Percentiles rank a stretch among this genome's conserved stretches.
These are phyloP conservation scores for Ceratobasidium sp. DNA, from an alignment of 1,284 basidiomycete genomes.

Conservation along the genomic window DNA sequence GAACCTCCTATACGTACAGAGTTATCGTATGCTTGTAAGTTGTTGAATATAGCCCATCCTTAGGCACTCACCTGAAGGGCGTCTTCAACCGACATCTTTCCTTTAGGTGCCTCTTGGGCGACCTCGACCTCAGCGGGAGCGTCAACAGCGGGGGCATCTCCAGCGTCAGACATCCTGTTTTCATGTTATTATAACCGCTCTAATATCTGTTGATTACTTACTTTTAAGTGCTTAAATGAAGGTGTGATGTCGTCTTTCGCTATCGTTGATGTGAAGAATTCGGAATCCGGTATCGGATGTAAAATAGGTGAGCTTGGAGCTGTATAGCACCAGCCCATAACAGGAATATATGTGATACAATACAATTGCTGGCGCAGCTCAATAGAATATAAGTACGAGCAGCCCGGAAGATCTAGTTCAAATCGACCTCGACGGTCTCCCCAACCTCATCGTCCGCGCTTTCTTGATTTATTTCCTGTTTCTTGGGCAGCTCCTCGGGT, in stretches of 20 bases:
- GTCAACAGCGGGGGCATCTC: slow-evolving; percentile 88
- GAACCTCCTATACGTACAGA: slow-evolving; percentile 74
- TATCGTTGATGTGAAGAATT: slow-evolving; percentile 78
- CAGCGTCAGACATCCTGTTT: slow-evolving; percentile 95
- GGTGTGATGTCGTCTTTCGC: slow-evolving; percentile 87
- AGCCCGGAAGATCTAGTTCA: slow-evolving; percentile 13
- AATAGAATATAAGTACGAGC: not conserved
- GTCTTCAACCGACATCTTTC: slow-evolving; percentile 96
- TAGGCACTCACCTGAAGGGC: slow-evolving; percentile 84
- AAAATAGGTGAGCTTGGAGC: slow-evolving; percentile 5
- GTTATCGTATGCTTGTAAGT: not conserved
- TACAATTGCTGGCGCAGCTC: too few species aligned
- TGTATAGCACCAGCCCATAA: slow-evolving; percentile 16
- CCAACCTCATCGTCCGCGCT: slow-evolving; percentile 34
- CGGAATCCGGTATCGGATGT: slow-evolving; percentile 13
- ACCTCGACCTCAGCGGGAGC: slow-evolving; percentile 82
- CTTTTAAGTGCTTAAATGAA: slow-evolving; percentile 57
- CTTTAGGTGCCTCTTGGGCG: slow-evolving; percentile 88
- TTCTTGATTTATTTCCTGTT: not conserved
- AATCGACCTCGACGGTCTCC: slow-evolving; percentile 39
- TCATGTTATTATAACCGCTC: slow-evolving; percentile 4
- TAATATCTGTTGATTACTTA: slow-evolving; percentile 43
- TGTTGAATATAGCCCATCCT: slow-evolving; percentile 26
- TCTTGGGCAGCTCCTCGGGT: not conserved
- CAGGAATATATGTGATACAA: not conserved